Evolutionary conservation across 352 stramenopile species (phyloP).

Genomic region (Phytophthora tubulina): DNA sequence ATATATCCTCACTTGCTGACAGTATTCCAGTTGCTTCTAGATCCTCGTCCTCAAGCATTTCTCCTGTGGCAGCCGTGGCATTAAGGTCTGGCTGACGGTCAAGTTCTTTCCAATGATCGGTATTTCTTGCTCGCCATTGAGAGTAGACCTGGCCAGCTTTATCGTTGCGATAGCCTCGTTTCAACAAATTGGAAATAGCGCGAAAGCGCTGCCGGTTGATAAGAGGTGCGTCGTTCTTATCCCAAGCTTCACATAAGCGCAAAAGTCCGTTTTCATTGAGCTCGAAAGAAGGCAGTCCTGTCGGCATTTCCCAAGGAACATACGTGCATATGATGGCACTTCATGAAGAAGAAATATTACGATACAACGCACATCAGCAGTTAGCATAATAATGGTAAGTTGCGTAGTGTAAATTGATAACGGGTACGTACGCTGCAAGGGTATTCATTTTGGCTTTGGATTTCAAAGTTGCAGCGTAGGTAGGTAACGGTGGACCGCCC

Average conservation of each 20-base stretch:
- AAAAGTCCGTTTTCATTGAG: not conserved
- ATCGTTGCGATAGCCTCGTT: not conserved
- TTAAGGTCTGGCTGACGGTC: not conserved
- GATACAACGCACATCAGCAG: not conserved
- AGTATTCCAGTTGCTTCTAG: not conserved
- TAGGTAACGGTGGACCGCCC: conserved; percentile 1
- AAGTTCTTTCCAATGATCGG: not conserved
- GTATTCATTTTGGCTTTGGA: not conserved
- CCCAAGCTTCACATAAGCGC: not conserved
- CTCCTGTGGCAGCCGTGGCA: not conserved
- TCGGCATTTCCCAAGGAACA: not conserved
- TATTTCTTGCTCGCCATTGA: not conserved
- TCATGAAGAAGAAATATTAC: no score
- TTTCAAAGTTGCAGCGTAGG: not conserved
- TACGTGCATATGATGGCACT: not conserved
- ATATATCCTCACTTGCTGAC: not conserved
- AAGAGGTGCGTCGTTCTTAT: not conserved
- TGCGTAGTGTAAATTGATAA: not conserved
- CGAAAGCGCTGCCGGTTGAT: not conserved
- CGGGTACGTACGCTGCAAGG: not conserved
- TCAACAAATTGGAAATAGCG: not conserved
- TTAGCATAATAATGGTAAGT: not conserved
- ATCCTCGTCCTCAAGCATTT: not conserved
- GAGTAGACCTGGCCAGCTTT: not conserved
- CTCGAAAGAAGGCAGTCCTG: not conserved